A percentile compares a stretch with the other conserved stretches of the same genome.
phyloP scores from a whole-genome alignment of 208 protist species.

The Acanthamoeba culbertsoni region DNA sequence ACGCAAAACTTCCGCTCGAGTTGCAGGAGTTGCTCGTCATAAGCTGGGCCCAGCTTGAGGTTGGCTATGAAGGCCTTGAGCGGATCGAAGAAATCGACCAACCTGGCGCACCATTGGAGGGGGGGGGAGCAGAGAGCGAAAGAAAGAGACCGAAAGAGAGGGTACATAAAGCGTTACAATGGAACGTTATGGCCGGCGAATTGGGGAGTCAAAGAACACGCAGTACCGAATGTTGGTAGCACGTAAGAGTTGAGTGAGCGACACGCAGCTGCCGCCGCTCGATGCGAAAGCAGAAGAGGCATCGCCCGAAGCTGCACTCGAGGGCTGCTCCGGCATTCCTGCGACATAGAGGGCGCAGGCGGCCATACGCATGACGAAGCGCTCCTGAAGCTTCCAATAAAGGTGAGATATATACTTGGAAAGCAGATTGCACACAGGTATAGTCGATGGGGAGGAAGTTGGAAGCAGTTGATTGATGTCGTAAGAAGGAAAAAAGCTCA shows the following conservation, averaged over 20 bases:
- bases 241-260: conserved; percentile 36
- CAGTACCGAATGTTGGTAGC: conserved; percentile 21
- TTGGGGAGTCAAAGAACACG: neutral
- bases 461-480: no score
- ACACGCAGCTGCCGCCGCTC: neutral
- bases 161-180: neutral
- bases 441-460: no score
- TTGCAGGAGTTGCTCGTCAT: conserved; percentile 22
- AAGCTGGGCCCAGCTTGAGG: neutral
- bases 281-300: neutral
- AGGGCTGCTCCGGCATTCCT: conserved; percentile 6
- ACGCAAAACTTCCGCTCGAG: conserved; percentile 42
- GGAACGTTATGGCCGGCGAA: no score
- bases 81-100: conserved; percentile 49
- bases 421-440: no score
- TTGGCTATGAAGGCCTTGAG: conserved; percentile 35
- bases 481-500: no score
- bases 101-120: neutral
- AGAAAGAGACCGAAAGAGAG: neutral
- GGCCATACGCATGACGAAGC: conserved; percentile 7
- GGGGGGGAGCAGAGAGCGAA: neutral
- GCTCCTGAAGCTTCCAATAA: no score
- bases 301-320: neutral
- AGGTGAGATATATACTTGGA: no score
- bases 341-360: conserved; percentile 39